A percentile compares a stretch with the other conserved stretches of the same genome.
These are phyloP conservation scores for Wickerhamiella infanticola DNA, from an alignment of 1,139 yeast species.

Conservation along the genomic window DNA sequence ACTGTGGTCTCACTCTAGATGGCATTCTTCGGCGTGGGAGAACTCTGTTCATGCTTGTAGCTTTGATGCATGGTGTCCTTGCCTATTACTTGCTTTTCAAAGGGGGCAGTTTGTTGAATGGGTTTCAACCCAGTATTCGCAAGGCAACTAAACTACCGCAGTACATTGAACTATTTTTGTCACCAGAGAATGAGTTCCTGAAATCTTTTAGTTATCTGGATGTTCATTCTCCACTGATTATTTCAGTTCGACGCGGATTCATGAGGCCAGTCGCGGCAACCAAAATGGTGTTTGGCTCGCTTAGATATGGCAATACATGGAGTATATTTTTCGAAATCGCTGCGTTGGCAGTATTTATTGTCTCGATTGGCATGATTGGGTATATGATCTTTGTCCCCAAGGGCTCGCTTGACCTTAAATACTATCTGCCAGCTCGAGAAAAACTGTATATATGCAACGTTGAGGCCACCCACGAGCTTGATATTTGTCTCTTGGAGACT, in stretches of 20 bases:
- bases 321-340: slow-evolving; percentile 4
- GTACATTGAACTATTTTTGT: slow-evolving; percentile 5
- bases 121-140: slow-evolving; percentile 4
- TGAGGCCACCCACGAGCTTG: slow-evolving; percentile 41
- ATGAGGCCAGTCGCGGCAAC: slow-evolving; percentile 1
- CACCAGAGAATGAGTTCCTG: background rate
- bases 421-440: background rate
- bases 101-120: slow-evolving; percentile 1
- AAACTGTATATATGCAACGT: slow-evolving; percentile 18
- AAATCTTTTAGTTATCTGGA: background rate
- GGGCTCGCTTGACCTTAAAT: background rate
- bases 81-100: background rate
- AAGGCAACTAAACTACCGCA: slow-evolving; percentile 1
- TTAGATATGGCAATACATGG: slow-evolving; percentile 5
- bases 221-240: slow-evolving; percentile 3
- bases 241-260: slow-evolving; percentile 4
- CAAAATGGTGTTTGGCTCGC: slow-evolving; percentile 1
- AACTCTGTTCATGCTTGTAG: background rate
- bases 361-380: slow-evolving; percentile 3
- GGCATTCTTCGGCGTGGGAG: background rate
- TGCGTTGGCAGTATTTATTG: slow-evolving; percentile 3
- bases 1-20: background rate
- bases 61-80: background rate
- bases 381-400: slow-evolving; percentile 1
- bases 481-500: slow-evolving; percentile 41